These are phyloP conservation scores for Platanthera zijinensis DNA, from an alignment of 106 monocot genomes.

Conservation along the genomic window DNA sequence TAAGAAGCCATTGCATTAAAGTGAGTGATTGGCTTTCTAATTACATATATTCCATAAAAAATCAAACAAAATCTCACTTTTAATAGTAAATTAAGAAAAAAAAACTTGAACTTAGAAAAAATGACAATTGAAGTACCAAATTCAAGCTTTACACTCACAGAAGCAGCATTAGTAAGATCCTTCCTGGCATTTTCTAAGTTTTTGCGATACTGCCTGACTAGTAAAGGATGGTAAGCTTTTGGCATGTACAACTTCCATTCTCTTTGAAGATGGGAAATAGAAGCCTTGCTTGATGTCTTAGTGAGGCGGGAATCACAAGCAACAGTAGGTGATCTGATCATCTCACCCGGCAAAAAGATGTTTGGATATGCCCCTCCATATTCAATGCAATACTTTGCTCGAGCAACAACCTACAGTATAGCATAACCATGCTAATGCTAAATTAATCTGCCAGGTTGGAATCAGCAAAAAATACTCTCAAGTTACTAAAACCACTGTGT, in stretches of 20 bases:
- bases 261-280: slow-evolving; percentile 24
- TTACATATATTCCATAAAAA: not conserved
- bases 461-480: not conserved
- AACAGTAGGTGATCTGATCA: not conserved
- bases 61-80: not conserved
- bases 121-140: not conserved
- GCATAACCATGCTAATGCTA: not conserved
- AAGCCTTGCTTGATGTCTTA: slow-evolving; percentile 5
- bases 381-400: slow-evolving; percentile 77
- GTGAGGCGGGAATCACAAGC: slow-evolving; percentile 7
- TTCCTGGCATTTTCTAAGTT: slow-evolving; percentile 47
- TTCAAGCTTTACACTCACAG: slow-evolving; percentile 38
- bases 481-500: not conserved
- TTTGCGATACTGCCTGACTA: slow-evolving; percentile 50
- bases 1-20: not conserved
- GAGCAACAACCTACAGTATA: slow-evolving; percentile 45
- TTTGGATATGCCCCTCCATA: slow-evolving; percentile 66
- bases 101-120: not conserved
- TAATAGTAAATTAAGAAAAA: not conserved
- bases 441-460: not conserved
- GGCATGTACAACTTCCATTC: slow-evolving; percentile 57
- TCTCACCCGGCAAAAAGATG: slow-evolving; percentile 29
- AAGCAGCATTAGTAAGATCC: slow-evolving; percentile 40
- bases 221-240: slow-evolving; percentile 73
- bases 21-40: not conserved